A percentile compares a stretch with the other conserved stretches of the same genome.
Conservation (phyloP, 2,329 filamentous ascomycete genomes). For the Teratosphaeria nubilosa region DNA sequence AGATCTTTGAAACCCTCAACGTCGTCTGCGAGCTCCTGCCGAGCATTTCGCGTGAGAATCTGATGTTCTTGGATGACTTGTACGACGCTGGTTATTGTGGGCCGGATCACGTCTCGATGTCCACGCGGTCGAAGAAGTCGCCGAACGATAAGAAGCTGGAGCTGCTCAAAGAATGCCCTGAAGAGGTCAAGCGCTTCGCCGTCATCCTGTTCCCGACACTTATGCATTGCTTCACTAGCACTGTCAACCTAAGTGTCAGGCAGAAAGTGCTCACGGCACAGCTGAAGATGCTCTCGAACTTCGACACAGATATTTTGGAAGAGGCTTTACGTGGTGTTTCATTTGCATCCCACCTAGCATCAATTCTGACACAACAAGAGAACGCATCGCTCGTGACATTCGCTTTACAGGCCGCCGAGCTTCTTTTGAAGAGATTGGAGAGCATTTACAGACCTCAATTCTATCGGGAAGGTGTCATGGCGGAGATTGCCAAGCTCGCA, state of each 20-base stretch:
- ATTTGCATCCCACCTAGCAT: constrained; percentile 90
- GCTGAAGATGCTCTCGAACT: constrained; percentile 91
- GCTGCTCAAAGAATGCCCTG: constrained; percentile 69
- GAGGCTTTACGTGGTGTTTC: constrained; percentile 81
- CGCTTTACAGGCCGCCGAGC: constrained; percentile 78
- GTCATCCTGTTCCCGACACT: constrained; percentile 88
- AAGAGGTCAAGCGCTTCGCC: constrained; percentile 82
- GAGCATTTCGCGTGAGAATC: constrained; percentile 49
- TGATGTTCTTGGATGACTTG: constrained; percentile 43
- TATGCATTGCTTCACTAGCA: constrained; percentile 95
- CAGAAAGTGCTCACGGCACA: constrained; percentile 95
- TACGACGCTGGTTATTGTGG: constrained; percentile 40
- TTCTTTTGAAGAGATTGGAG: constrained; percentile 74
- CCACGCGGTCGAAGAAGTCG: constrained; percentile 41
- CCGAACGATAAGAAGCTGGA: constrained; percentile 74
- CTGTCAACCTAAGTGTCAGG: constrained; percentile 86
- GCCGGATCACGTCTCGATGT: constrained; percentile 34
- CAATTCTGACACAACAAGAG: constrained; percentile 91
- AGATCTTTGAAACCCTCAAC: constrained; percentile 94
- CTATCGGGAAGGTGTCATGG: constrained; percentile 90
- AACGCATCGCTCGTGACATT: constrained; percentile 78
- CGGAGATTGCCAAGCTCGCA: constrained; percentile 77
- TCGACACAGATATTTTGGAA: constrained; percentile 74
- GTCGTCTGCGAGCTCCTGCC: constrained; percentile 93
- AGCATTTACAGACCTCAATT: constrained; percentile 91